A percentile compares a stretch with the other conserved stretches of the same genome.
Conservation (phyloP, 345 rosid species). For the Syzygium grande region DNA sequence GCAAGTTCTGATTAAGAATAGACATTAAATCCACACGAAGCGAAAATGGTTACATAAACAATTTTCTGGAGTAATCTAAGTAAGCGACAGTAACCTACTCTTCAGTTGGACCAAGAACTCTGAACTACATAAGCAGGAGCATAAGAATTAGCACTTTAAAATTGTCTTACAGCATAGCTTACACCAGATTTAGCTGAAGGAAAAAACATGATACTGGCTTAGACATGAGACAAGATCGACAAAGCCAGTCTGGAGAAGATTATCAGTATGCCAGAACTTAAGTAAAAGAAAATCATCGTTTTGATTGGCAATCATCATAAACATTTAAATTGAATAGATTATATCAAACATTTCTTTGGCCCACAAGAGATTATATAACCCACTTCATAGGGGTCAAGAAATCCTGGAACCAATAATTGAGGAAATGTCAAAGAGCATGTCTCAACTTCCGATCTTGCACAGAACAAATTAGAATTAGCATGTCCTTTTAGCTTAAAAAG, state of each 20-base stretch:
- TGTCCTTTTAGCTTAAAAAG: not conserved
- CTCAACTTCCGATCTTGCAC: not conserved
- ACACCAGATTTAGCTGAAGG: not conserved
- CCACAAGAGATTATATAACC: not conserved
- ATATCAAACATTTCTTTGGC: not conserved
- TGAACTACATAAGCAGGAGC: not conserved
- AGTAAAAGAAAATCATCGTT: not conserved
- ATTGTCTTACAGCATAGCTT: not conserved
- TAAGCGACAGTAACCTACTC: not conserved
- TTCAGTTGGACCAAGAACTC: not conserved
- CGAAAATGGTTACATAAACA: not conserved
- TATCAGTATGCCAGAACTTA: not conserved
- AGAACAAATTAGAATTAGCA: not conserved
- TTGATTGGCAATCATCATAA: not conserved
- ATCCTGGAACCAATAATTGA: not conserved
- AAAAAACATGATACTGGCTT: not conserved
- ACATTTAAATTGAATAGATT: not conserved
- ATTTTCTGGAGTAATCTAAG: not conserved
- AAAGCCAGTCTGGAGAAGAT: not conserved
- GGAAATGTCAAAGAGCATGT: not conserved
- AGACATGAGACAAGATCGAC: not conserved
- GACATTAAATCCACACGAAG: not conserved
- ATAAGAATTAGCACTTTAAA: not conserved
- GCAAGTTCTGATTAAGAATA: slow-evolving; percentile 50
- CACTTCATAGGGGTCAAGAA: not conserved